Conservation (phyloP, 148 eudicot genomes). For the Fagopyrum homotropicum region DNA sequence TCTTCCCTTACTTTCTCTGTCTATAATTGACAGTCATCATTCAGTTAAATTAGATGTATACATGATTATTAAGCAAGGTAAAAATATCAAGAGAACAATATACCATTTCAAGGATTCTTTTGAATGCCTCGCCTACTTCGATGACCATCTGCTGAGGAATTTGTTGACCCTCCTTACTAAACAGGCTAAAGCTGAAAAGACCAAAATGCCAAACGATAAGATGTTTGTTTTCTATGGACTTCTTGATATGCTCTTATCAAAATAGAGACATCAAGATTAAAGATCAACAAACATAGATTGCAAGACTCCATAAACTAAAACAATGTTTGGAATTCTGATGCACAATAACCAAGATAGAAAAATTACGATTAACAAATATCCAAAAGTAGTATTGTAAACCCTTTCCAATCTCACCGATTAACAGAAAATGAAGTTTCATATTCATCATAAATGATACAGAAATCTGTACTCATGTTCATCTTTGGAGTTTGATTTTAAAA, state of each 20-base stretch:
- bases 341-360: no score
- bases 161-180: constrained; percentile 64
- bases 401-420: background rate
- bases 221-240: no score
- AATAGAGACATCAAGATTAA: no score
- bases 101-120: constrained; percentile 79
- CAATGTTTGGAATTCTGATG: no score
- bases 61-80: background rate
- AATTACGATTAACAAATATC: background rate
- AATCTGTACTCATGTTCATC: background rate
- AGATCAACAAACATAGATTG: no score
- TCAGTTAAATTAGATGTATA: constrained; percentile 5
- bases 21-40: constrained; percentile 32
- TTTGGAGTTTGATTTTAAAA: background rate
- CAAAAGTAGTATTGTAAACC: background rate
- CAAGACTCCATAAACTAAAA: no score
- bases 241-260: no score
- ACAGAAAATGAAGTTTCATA: background rate
- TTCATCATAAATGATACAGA: background rate
- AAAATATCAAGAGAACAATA: constrained; percentile 1
- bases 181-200: constrained; percentile 65
- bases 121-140: constrained; percentile 82
- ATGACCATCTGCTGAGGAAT: constrained; percentile 74
- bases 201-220: no score
- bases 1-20: constrained; percentile 85